Conservation (phyloP, 2,329 filamentous ascomycete genomes). For the Aspergillus sp. region DNA sequence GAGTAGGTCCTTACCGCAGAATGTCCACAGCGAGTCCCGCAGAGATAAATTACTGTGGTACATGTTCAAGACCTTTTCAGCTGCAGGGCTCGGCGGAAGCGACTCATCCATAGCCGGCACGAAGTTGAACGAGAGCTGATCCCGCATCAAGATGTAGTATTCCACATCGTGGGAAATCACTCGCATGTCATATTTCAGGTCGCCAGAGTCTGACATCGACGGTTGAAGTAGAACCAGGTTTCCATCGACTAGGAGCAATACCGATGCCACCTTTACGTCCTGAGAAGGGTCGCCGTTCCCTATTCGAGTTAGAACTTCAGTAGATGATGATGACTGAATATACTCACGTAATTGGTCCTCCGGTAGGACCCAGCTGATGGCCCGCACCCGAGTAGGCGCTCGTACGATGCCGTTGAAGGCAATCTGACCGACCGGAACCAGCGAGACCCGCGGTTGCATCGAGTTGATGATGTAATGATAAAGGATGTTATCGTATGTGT, state of each 20-base stretch:
- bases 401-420: slow-evolving; percentile 95
- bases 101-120: slow-evolving; percentile 47
- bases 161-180: slow-evolving; percentile 95
- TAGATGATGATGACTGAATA: not conserved
- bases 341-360: slow-evolving; percentile 74
- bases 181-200: slow-evolving; percentile 97
- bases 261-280: slow-evolving; percentile 88
- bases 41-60: slow-evolving; percentile 56
- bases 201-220: slow-evolving; percentile 74
- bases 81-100: slow-evolving; percentile 49
- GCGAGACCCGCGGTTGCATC: slow-evolving; percentile 65
- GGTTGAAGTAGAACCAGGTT: slow-evolving; percentile 92
- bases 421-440: slow-evolving; percentile 96
- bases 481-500: slow-evolving; percentile 93
- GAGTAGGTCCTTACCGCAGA: slow-evolving; percentile 81
- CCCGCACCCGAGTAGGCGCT: slow-evolving; percentile 85
- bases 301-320: slow-evolving; percentile 21
- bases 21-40: slow-evolving; percentile 88
- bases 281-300: slow-evolving; percentile 90
- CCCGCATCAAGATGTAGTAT: slow-evolving; percentile 88
- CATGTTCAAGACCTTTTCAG: slow-evolving; percentile 43
- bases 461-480: slow-evolving; percentile 90
- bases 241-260: slow-evolving; percentile 94
- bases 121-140: slow-evolving; percentile 61
- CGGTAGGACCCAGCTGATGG: slow-evolving; percentile 92